Conservation (phyloP, 2,329 filamentous ascomycete genomes). For the Colletotrichum truncatum region DNA sequence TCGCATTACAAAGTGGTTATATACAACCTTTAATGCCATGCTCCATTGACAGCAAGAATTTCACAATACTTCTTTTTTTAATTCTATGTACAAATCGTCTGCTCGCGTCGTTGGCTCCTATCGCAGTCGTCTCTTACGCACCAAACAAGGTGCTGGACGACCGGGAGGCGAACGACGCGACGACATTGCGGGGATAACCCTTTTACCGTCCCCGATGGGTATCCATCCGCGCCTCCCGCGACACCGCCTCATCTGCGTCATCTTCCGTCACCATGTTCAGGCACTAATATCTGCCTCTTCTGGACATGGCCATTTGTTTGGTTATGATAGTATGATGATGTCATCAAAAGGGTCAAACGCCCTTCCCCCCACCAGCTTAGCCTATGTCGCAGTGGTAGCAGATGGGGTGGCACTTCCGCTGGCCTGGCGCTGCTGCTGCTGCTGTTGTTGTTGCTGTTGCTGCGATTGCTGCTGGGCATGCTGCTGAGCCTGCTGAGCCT, state of each 20-base stretch:
- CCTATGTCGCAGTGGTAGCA: constrained; percentile 18
- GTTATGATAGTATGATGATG: background rate
- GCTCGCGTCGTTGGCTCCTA: constrained; percentile 14
- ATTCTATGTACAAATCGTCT: constrained; percentile 24
- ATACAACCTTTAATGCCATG: constrained; percentile 15
- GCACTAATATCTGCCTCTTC: background rate
- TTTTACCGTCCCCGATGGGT: background rate
- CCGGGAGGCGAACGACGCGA: constrained; percentile 18
- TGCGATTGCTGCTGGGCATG: constrained; percentile 37
- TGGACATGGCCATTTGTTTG: background rate
- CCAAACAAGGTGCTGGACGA: background rate
- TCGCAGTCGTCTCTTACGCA: background rate
- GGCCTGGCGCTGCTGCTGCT: constrained; percentile 41
- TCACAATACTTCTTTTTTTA: constrained; percentile 1
- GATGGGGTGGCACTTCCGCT: constrained; percentile 52
- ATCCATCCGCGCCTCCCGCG: constrained; percentile 11
- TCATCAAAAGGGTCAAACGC: background rate
- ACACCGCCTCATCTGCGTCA: background rate
- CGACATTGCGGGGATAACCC: constrained; percentile 12
- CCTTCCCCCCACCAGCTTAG: background rate
- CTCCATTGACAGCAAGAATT: constrained; percentile 14
- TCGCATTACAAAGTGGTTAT: constrained; percentile 30
- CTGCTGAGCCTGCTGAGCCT: constrained; percentile 6
- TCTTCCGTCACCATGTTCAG: background rate
- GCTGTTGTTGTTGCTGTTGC: constrained; percentile 30